phyloP scores from a whole-genome alignment of 2,329 filamentous ascomycete species.

The Cladophialophora psammophila region DNA sequence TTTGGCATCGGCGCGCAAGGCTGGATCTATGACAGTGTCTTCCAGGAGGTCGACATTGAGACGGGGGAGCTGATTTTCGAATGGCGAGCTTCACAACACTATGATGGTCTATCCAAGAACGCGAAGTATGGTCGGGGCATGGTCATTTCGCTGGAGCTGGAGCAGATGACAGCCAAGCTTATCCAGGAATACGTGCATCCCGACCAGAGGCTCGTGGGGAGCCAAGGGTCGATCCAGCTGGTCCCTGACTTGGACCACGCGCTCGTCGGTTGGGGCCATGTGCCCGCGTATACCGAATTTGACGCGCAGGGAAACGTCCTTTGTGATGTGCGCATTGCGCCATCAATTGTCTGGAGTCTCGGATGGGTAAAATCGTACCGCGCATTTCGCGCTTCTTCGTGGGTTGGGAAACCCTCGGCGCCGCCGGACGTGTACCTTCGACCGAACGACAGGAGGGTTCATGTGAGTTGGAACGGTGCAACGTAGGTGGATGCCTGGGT shows the following conservation, averaged over 20 bases:
- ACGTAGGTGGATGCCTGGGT: conserved; percentile 46
- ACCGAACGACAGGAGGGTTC: not conserved
- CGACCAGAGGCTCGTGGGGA: conserved; percentile 45
- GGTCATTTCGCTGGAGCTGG: conserved; percentile 49
- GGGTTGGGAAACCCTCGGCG: conserved; percentile 56
- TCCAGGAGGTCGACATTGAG: conserved; percentile 57
- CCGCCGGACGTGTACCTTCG: conserved; percentile 11
- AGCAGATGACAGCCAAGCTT: conserved; percentile 53
- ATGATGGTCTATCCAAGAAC: conserved; percentile 35
- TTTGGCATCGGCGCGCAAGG: conserved; percentile 21
- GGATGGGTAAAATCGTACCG: conserved; percentile 60
- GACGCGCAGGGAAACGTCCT: conserved; percentile 47
- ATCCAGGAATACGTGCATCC: conserved; percentile 51
- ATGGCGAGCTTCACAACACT: conserved; percentile 57
- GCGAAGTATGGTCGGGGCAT: conserved; percentile 52
- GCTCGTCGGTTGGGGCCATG: conserved; percentile 58
- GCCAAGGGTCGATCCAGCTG: conserved; percentile 53
- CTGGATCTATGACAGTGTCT: conserved; percentile 51
- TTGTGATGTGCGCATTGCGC: conserved; percentile 61
- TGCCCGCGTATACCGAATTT: conserved; percentile 60
- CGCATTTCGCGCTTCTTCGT: conserved; percentile 57
- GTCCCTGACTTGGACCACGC: conserved; percentile 51
- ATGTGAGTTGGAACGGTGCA: conserved; percentile 56
- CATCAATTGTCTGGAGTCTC: conserved; percentile 45
- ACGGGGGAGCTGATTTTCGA: conserved; percentile 53